Percentiles rank a stretch among this genome's conserved stretches.
These are phyloP conservation scores for Eragrostis curvula DNA, from an alignment of 176 grass and related monocot genomes.

Conservation along the genomic window DNA sequence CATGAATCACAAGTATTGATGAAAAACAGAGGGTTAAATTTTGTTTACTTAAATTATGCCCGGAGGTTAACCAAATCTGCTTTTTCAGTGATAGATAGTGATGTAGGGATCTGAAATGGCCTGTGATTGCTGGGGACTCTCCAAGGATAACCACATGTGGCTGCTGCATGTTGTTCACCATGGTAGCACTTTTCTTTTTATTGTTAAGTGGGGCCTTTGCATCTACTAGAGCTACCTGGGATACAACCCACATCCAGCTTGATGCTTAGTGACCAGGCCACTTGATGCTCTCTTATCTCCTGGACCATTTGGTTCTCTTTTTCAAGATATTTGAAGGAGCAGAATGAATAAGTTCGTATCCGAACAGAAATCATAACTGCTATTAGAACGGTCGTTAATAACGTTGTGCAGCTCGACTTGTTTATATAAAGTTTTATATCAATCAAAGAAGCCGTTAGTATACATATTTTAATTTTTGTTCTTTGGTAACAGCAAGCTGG, in stretches of 20 bases:
- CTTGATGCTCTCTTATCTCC: conserved; percentile 21
- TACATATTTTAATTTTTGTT: neutral
- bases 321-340: neutral
- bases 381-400: neutral
- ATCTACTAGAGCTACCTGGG: conserved; percentile 36
- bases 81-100: too few species aligned
- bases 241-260: conserved; percentile 56
- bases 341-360: neutral
- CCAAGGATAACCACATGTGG: neutral
- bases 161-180: conserved; percentile 8
- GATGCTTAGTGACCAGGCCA: conserved; percentile 13
- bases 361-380: neutral
- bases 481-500: conserved; percentile 12
- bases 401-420: neutral
- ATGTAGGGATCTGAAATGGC: too few species aligned
- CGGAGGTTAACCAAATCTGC: too few species aligned
- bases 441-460: conserved; percentile 1
- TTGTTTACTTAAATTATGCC: too few species aligned
- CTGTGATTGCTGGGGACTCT: too few species aligned
- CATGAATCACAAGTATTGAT: too few species aligned
- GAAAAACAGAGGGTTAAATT: too few species aligned
- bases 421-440: conserved; percentile 5
- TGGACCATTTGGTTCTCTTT: neutral
- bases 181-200: neutral
- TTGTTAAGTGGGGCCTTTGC: conserved; percentile 23